A percentile compares a stretch with the other conserved stretches of the same genome.
Evolutionary conservation across 1,284 basidiomycete genomes (phyloP).

Genomic region (Cutaneotrichosporon cyanovorans): DNA sequence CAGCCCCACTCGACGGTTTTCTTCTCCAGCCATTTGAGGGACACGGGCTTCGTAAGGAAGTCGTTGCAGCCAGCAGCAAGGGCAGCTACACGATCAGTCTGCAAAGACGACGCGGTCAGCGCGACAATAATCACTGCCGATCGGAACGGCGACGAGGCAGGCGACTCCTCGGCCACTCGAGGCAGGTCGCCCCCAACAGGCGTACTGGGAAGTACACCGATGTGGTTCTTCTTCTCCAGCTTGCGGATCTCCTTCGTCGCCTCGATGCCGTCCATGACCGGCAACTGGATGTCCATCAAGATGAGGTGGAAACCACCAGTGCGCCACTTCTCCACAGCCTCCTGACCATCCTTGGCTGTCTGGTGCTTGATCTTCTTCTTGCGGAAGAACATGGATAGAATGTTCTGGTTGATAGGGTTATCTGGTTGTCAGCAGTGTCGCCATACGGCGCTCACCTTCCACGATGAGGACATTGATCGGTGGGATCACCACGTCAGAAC

Average conservation of each 20-base stretch:
- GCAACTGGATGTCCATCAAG: slow-evolving; percentile 99
- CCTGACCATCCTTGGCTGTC: slow-evolving; percentile 87
- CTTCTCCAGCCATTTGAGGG: slow-evolving; percentile 88
- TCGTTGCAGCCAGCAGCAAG: slow-evolving; percentile 98
- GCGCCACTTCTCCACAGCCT: slow-evolving; percentile 94
- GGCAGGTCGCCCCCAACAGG: slow-evolving; percentile 53
- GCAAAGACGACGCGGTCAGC: slow-evolving; percentile 85
- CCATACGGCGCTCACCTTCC: slow-evolving; percentile 58
- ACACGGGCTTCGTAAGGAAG: slow-evolving; percentile 96
- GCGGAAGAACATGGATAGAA: slow-evolving; percentile 90
- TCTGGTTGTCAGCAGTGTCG: slow-evolving; percentile 52
- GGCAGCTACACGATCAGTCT: slow-evolving; percentile 88
- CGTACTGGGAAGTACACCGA: slow-evolving; percentile 62
- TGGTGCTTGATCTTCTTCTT: slow-evolving; percentile 95
- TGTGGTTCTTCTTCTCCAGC: slow-evolving; percentile 63
- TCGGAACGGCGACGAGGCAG: slow-evolving; percentile 57
- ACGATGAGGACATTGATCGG: slow-evolving; percentile 94
- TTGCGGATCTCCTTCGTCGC: slow-evolving; percentile 93
- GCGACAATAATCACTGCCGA: slow-evolving; percentile 98
- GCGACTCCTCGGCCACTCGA: slow-evolving; percentile 1
- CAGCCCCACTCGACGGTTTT: slow-evolving; percentile 97
- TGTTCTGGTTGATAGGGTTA: slow-evolving; percentile 97
- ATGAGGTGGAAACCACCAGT: slow-evolving; percentile 93
- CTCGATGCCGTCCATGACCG: slow-evolving; percentile 95
- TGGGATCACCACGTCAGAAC: slow-evolving; percentile 59